phyloP scores from a whole-genome alignment of 2,329 filamentous ascomycete species.

The Pseudonectria buxi region DNA sequence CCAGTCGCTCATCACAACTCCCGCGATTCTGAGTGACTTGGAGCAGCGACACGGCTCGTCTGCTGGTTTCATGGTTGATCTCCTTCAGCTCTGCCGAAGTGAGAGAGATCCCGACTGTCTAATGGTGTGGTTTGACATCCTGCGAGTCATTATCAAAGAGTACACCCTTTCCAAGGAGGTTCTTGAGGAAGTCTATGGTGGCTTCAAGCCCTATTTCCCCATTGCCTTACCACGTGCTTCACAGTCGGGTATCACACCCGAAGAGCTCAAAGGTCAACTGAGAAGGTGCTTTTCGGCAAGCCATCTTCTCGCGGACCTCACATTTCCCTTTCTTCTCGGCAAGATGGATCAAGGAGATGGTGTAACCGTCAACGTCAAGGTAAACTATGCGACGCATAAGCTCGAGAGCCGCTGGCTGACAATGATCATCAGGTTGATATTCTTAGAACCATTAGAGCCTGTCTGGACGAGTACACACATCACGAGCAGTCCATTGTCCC shows the following conservation, averaged over 20 bases:
- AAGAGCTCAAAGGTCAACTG: constrained; percentile 47
- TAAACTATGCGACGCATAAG: constrained; percentile 8
- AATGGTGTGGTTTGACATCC: constrained; percentile 49
- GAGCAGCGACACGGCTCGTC: constrained; percentile 37
- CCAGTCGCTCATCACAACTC: constrained; percentile 35
- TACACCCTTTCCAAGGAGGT: constrained; percentile 41
- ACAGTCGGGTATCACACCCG: constrained; percentile 46
- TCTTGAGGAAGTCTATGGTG: constrained; percentile 44
- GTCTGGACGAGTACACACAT: constrained; percentile 42
- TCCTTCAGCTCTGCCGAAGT: constrained; percentile 45
- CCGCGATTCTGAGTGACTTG: constrained; percentile 37
- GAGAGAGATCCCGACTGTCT: constrained; percentile 53
- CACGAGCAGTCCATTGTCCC: constrained; percentile 42
- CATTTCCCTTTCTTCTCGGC: constrained; percentile 48
- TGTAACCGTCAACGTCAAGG: constrained; percentile 52
- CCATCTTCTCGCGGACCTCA: constrained; percentile 35
- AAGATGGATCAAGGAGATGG: constrained; percentile 55
- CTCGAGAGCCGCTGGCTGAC: constrained; percentile 4
- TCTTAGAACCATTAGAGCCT: constrained; percentile 48
- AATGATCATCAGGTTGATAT: constrained; percentile 40
- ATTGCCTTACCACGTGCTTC: constrained; percentile 49
- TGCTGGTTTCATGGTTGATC: constrained; percentile 40
- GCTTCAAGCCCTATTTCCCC: constrained; percentile 55
- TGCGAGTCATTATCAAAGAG: constrained; percentile 37
- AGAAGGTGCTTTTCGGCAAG: constrained; percentile 49